These are phyloP conservation scores for Chrysoporthe deuterocubensis DNA, from an alignment of 2,329 filamentous ascomycete species.

Conservation along the genomic window DNA sequence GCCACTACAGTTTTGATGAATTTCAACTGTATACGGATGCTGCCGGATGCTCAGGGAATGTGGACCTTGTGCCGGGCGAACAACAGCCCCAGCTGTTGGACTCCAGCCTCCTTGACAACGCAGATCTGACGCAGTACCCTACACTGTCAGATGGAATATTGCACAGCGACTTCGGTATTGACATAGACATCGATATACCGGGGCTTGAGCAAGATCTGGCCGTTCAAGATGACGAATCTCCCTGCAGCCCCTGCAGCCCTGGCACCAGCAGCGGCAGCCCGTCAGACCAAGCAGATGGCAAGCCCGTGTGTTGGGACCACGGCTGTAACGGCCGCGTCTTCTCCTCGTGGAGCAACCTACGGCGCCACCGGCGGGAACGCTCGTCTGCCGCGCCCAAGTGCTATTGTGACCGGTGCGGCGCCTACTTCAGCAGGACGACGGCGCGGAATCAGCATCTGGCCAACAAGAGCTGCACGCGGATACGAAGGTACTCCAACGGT, in stretches of 20 bases:
- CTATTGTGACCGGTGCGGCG: background rate
- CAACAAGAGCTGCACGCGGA: background rate
- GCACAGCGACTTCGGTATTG: background rate
- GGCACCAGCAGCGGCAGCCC: background rate
- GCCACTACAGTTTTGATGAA: background rate
- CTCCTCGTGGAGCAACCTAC: background rate
- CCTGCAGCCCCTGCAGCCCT: background rate
- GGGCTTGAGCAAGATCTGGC: background rate
- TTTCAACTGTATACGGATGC: background rate
- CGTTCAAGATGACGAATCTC: background rate
- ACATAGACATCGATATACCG: background rate
- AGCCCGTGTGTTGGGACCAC: background rate
- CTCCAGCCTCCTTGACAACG: background rate
- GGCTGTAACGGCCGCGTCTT: background rate
- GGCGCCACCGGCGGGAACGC: background rate
- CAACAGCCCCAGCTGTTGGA: background rate
- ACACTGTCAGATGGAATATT: background rate
- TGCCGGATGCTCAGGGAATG: background rate
- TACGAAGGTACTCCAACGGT: slow-evolving; percentile 2
- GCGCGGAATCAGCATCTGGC: background rate
- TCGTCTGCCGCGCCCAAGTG: background rate
- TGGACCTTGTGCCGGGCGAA: background rate
- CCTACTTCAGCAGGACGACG: background rate
- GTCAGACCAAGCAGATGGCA: background rate
- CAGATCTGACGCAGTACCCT: background rate